phyloP scores from a whole-genome alignment of 2,329 filamentous ascomycete species.

The Aspergillus quadrilineatus region DNA sequence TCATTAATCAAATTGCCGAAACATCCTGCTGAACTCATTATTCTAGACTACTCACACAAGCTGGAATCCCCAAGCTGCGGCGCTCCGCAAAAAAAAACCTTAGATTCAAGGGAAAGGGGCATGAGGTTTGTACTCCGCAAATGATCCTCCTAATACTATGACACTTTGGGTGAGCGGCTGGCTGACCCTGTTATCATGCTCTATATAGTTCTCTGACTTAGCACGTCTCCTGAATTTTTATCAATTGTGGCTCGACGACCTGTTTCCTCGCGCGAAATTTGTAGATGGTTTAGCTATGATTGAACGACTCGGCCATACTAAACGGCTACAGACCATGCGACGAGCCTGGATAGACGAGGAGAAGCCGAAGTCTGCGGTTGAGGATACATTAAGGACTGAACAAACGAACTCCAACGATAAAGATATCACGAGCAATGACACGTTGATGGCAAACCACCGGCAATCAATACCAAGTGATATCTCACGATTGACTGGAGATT shows the following conservation, averaged over 20 bases:
- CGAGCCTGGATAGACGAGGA: constrained; percentile 80
- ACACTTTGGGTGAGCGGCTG: neutral
- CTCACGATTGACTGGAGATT: neutral
- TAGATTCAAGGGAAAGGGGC: constrained; percentile 86
- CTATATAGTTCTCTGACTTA: constrained; percentile 73
- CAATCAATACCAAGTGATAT: neutral
- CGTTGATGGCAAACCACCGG: neutral
- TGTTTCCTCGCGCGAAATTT: constrained; percentile 94
- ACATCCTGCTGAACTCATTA: neutral
- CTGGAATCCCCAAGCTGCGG: constrained; percentile 79
- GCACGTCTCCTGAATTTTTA: constrained; percentile 82
- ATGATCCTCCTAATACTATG: constrained; percentile 2
- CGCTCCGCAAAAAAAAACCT: constrained; percentile 67
- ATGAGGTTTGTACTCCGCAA: constrained; percentile 62
- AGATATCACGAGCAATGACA: neutral
- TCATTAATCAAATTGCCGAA: neutral
- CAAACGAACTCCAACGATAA: neutral
- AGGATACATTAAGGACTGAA: neutral
- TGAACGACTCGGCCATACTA: constrained; percentile 88
- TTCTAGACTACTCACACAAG: constrained; percentile 71
- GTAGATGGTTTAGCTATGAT: constrained; percentile 85
- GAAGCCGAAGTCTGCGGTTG: constrained; percentile 30
- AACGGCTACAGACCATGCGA: constrained; percentile 70
- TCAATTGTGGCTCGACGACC: constrained; percentile 92
- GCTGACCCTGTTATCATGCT: neutral